A percentile compares a stretch with the other conserved stretches of the same genome.
phyloP scores from a whole-genome alignment of 2,329 filamentous ascomycete species.

The Penicillium sp. region DNA sequence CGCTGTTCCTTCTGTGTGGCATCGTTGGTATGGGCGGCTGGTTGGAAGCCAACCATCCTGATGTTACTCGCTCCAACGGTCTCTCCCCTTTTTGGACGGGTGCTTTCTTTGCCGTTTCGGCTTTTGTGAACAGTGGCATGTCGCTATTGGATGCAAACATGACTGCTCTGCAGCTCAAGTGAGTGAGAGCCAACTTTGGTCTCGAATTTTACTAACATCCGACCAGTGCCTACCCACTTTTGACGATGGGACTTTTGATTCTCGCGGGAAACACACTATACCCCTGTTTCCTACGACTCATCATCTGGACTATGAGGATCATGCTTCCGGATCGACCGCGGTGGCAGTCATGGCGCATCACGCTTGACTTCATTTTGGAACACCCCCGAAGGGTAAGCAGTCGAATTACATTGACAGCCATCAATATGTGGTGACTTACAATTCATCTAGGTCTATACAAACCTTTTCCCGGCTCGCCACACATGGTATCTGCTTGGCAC shows the following conservation, averaged over 20 bases:
- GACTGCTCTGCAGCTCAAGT: constrained; percentile 46
- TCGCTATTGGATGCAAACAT: constrained; percentile 56
- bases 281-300: constrained; percentile 63
- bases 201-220: constrained; percentile 7
- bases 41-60: constrained; percentile 44
- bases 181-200: not conserved
- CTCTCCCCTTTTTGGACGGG: constrained; percentile 52
- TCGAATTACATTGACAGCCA: not conserved
- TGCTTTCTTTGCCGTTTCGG: constrained; percentile 55
- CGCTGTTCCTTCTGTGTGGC: constrained; percentile 50
- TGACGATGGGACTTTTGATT: constrained; percentile 58
- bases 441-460: constrained; percentile 32
- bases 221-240: constrained; percentile 40
- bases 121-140: constrained; percentile 59
- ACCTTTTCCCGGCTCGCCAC: constrained; percentile 62
- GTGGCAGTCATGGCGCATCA: constrained; percentile 34
- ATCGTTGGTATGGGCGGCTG: constrained; percentile 51
- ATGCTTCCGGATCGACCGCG: constrained; percentile 29
- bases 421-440: constrained; percentile 7
- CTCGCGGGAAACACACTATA: constrained; percentile 68
- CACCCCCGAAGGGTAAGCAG: constrained; percentile 34
- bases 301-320: constrained; percentile 53
- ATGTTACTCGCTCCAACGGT: constrained; percentile 46
- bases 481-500: constrained; percentile 69
- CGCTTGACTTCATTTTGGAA: constrained; percentile 37